These are phyloP conservation scores for Gymnopilus dilepis DNA, from an alignment of 768 basidiomycete genomes.

Conservation along the genomic window DNA sequence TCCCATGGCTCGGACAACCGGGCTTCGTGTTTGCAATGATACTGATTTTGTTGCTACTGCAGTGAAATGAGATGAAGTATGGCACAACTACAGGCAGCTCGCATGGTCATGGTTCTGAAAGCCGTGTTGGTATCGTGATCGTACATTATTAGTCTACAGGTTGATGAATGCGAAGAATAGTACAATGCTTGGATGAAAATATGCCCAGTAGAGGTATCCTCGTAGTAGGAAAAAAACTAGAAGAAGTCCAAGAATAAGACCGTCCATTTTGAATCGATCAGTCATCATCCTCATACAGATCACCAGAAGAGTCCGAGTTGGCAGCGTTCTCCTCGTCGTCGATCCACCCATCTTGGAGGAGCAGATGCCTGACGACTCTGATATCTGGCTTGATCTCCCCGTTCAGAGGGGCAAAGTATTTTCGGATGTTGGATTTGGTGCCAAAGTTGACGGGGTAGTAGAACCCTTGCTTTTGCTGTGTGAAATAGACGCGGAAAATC, in stretches of 20 bases:
- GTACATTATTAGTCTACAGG: neutral
- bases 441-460: conserved; percentile 60
- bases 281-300: conserved; percentile 9
- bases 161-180: neutral
- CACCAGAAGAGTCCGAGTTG: conserved; percentile 7
- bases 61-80: too few species aligned
- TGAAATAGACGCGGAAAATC: neutral
- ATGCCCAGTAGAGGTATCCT: neutral
- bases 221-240: neutral
- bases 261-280: neutral
- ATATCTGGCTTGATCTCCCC: conserved; percentile 72
- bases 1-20: too few species aligned
- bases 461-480: conserved; percentile 38
- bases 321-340: conserved; percentile 25
- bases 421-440: conserved; percentile 49
- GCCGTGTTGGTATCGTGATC: too few species aligned
- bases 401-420: conserved; percentile 66
- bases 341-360: conserved; percentile 56
- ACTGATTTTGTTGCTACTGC: too few species aligned
- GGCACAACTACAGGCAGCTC: too few species aligned
- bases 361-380: conserved; percentile 46
- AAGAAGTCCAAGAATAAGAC: neutral
- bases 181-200: neutral
- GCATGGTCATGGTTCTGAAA: too few species aligned
- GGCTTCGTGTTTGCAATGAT: too few species aligned